Conservation (phyloP, 1,284 basidiomycete species). For the Cutaneotrichosporon daszewskae region DNA sequence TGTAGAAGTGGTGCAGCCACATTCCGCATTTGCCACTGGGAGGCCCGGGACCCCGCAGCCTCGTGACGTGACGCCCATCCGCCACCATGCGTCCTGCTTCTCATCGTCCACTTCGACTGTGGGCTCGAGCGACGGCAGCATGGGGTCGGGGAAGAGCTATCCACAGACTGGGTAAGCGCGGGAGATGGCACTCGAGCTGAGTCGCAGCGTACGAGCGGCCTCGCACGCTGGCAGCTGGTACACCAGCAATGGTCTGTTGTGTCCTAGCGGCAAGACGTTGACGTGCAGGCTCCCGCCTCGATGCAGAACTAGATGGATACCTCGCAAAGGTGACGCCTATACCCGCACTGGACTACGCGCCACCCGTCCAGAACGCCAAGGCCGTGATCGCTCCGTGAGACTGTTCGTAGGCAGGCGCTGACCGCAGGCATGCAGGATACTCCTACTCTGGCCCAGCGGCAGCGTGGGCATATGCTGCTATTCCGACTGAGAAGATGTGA, state of each 20-base stretch:
- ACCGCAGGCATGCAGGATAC: conserved; percentile 84
- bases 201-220: conserved; percentile 52
- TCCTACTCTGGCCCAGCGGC: conserved; percentile 89
- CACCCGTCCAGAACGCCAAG: conserved; percentile 71
- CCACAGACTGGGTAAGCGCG: no score
- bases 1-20: no score
- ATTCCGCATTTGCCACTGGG: no score
- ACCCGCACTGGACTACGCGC: conserved; percentile 51
- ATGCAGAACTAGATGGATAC: conserved; percentile 60
- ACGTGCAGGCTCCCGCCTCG: conserved; percentile 55
- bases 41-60: no score
- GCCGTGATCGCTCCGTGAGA: conserved; percentile 93
- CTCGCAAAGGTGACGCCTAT: conserved; percentile 57
- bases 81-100: neutral
- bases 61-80: no score
- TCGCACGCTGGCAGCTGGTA: conserved; percentile 93
- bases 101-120: no score
- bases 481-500: conserved; percentile 74
- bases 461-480: conserved; percentile 90
- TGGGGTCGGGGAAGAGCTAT: no score
- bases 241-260: conserved; percentile 58
- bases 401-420: neutral
- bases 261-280: conserved; percentile 1
- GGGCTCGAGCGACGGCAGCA: no score
- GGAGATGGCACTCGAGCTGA: no score